Base-by-base conservation (phyloP, 208 protist species). In the Leishmania turanica region DNA sequence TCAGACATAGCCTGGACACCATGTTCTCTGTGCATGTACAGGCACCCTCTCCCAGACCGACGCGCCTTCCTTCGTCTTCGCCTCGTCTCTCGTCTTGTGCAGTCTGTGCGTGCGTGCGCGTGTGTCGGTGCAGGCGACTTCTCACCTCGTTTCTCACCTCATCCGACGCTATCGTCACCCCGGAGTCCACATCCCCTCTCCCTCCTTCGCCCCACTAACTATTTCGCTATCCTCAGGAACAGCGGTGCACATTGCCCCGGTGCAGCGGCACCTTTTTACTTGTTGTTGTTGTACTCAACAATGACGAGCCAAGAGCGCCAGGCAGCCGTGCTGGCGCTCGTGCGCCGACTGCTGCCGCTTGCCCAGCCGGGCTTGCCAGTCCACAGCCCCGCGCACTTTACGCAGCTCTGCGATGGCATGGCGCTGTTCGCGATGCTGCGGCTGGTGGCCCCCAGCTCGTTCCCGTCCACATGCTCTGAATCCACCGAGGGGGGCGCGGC, bases 351-450 rank as follows among this genome's bases (percentile, higher is more conserved):
- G 37, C 74, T 86, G 51, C 51, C 42, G 37, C 47, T 83, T 65
- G 74, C 60, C 37, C 74, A 51, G n/a, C 37, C 81, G 15, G 66
- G 66, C 27, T 64, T 72, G 3, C 70, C 77, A 1, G 81, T 78
- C 2, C 76, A 69, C 60, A 64, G 51, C 1, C 84, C 87, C 11
- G 54, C 79, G 13, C 64, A 62, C 21, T 93, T 88, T 53, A 69
- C 77, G 37, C 81, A 87, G 54, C 83, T 95, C 53, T 82, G 80
- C 40, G 85, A 91, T 49, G 91, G 89, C 62, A 70, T 74, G 31
- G 62, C 75, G 53, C 54, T 93, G 19, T 93, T 92, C 79, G 74
- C 68, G 31, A 73, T 87, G 78, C 89, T 95, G 53, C 76, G 83
- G 53, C 68, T 81, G 15, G 78, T 91, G 34, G 83, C 81, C 54